phyloP scores from a whole-genome alignment of 148 eudicot genomes.

The Mesembryanthemum crystallinum region DNA sequence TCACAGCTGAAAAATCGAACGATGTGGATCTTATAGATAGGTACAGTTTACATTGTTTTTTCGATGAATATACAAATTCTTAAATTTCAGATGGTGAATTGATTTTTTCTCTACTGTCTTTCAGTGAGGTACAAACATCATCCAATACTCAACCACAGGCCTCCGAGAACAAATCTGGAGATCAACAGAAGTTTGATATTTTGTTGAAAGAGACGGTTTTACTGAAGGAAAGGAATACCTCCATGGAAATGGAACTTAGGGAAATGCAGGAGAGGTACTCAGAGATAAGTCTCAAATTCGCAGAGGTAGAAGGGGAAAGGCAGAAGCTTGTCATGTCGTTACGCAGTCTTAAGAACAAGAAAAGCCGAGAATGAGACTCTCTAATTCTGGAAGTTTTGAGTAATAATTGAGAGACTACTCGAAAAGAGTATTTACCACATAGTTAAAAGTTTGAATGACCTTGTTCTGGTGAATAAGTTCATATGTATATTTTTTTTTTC shows the following conservation, averaged over 20 bases:
- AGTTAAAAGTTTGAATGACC: constrained; percentile 6
- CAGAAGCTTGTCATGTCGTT: constrained; percentile 79
- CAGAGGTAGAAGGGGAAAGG: constrained; percentile 98
- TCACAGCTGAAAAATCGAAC: constrained; percentile 11
- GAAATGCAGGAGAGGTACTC: constrained; percentile 94
- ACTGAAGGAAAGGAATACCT: constrained; percentile 58
- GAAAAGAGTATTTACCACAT: too few relatives aligned
- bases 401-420: neutral
- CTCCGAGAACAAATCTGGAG: constrained; percentile 14
- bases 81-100: neutral
- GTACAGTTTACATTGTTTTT: neutral
- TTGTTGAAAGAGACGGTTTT: constrained; percentile 45
- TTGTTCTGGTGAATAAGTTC: constrained; percentile 29
- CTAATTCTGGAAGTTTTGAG: constrained; percentile 2
- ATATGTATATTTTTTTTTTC: constrained; percentile 17
- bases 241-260: constrained; percentile 79
- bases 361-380: constrained; percentile 27
- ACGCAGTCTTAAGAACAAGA: constrained; percentile 72
- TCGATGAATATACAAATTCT: neutral
- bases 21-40: constrained; percentile 9
- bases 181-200: constrained; percentile 33
- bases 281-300: constrained; percentile 88
- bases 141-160: constrained; percentile 24
- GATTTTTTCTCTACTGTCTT: neutral
- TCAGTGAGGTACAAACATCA: constrained; percentile 27